Percentiles rank a stretch among this genome's conserved stretches.
phyloP scores from a whole-genome alignment of 129 eudicot species.

The Chrysanthemum makinoi region DNA sequence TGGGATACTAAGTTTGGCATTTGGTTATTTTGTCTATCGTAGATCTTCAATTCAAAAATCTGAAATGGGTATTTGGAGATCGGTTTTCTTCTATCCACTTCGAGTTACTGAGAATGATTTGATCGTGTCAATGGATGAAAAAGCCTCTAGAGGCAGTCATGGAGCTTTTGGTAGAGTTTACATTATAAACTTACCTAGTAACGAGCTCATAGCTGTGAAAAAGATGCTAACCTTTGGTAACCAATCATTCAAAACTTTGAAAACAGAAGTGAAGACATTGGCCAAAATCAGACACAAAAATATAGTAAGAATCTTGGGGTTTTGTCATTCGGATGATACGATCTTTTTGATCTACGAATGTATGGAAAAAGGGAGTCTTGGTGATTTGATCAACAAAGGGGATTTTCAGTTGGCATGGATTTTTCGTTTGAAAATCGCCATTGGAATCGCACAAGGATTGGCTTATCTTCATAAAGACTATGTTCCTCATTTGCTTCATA shows the following conservation, averaged over 20 bases:
- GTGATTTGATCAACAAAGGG: slow-evolving; percentile 55
- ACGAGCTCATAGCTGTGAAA: slow-evolving; percentile 76
- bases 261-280: slow-evolving; percentile 65
- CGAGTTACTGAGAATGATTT: slow-evolving; percentile 75
- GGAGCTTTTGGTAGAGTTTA: slow-evolving; percentile 77
- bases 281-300: slow-evolving; percentile 84
- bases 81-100: slow-evolving; percentile 85
- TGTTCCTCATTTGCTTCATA: slow-evolving; percentile 66
- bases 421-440: slow-evolving; percentile 65
- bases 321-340: slow-evolving; percentile 71
- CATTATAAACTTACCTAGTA: slow-evolving; percentile 71
- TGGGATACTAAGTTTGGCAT: slow-evolving; percentile 41
- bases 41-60: slow-evolving; percentile 45
- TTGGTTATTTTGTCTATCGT: slow-evolving; percentile 37
- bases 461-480: slow-evolving; percentile 85
- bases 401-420: slow-evolving; percentile 66
- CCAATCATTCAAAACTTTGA: slow-evolving; percentile 66
- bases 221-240: slow-evolving; percentile 45
- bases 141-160: slow-evolving; percentile 49
- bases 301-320: slow-evolving; percentile 65
- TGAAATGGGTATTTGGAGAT: slow-evolving; percentile 53
- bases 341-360: slow-evolving; percentile 71
- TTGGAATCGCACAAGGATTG: slow-evolving; percentile 82
- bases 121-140: slow-evolving; percentile 75
- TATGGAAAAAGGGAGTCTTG: slow-evolving; percentile 75